A percentile compares a stretch with the other conserved stretches of the same genome.
Conservation (phyloP, 805 yeast genomes). For the Lachancea sp. region DNA sequence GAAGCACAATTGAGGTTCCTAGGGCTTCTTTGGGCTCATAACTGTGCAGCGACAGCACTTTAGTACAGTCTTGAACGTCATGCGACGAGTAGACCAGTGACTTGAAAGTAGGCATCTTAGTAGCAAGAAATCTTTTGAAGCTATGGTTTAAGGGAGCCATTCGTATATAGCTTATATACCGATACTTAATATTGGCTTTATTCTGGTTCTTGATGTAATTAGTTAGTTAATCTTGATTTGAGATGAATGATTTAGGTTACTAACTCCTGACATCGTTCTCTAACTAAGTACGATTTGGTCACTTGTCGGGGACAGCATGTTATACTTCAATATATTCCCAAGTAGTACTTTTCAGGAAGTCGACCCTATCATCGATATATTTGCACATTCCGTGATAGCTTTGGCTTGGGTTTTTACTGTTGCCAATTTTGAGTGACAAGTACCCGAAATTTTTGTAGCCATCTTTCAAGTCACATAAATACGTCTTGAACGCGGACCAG, state of each 20-base stretch:
- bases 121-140: conserved; percentile 19
- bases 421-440: conserved; percentile 13
- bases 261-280: not conserved
- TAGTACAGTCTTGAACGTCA: conserved; percentile 26
- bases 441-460: conserved; percentile 19
- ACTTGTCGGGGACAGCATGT: not conserved
- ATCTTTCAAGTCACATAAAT: conserved; percentile 16
- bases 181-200: not conserved
- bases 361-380: conserved; percentile 20
- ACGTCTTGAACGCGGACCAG: conserved; percentile 19
- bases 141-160: not conserved
- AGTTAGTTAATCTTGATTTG: not conserved
- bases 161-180: not conserved
- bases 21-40: conserved; percentile 26
- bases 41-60: conserved; percentile 24
- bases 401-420: conserved; percentile 11
- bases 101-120: conserved; percentile 23
- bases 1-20: conserved; percentile 41
- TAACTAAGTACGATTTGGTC: conserved; percentile 2
- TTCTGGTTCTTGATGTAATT: not conserved
- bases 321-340: conserved; percentile 9
- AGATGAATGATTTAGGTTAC: not conserved
- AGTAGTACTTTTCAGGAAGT: conserved; percentile 13
- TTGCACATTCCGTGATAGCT: conserved; percentile 21
- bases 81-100: conserved; percentile 29